Base-by-base conservation (phyloP, 257 asterid species). In the Solanum pimpinellifolium region DNA sequence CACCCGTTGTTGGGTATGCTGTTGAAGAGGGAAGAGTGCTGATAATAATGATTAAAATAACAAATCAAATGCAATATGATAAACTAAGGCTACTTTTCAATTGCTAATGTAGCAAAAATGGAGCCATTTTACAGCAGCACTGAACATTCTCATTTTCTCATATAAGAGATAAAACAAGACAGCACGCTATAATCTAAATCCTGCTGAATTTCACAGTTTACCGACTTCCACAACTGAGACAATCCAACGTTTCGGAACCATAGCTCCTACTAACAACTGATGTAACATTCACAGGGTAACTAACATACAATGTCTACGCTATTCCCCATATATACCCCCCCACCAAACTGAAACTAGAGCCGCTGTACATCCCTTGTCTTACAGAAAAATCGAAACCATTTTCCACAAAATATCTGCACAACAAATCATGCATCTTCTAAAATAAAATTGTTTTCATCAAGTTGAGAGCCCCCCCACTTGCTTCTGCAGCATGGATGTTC, bases 401-500 rank as follows among this genome's bases (percentile, higher is more conserved):
- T 59, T 39, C 80, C 85, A 47, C 27, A 80, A 27, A 49, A 46
- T 52, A 35, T 68, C 75, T 62, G 65, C 20, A 86, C 18, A 66
- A 83, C 75, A 83, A 78, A 5, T 39, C 90, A 72, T n/a, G 62
- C 90, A 49, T 82, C 81, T 35, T 23, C 87, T 49, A 76, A 52
- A 80, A 20, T 29, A 2, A 9, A 47, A 80, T 29, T 80, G 20
- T 10, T 16, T 77, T 25, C 9, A 88, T 47, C 88, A 42, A 29
- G 69, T 88, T 91, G 85, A 13, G 91, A 87, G 89, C 86, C 86
- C 10, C 10, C 87, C 41, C 20, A 96, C 87, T n/a, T 84, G 35
- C 87, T 94, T 96, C 31, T 93, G 95, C 87, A 95, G 89, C 85
- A 94, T 88, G 0, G 96, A 86, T 1, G 98, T 94, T 87, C 98